Percentiles rank a stretch among this genome's conserved stretches.
These are phyloP conservation scores for Cicer judaicum DNA, from an alignment of 306 rosid genomes.

Conservation along the genomic window DNA sequence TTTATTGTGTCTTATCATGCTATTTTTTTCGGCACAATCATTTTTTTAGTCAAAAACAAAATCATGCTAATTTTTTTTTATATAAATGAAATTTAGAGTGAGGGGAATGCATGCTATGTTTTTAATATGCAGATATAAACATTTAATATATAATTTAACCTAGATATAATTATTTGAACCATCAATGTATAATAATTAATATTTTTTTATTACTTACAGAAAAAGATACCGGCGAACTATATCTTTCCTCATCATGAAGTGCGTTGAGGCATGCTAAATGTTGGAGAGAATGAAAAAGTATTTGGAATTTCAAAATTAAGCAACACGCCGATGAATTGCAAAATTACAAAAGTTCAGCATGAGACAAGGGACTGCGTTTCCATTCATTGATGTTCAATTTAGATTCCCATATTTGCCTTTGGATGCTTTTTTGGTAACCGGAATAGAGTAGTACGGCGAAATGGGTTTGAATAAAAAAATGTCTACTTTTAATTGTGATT, in stretches of 20 bases:
- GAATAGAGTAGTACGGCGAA: conserved; percentile 3
- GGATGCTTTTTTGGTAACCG: conserved; percentile 17
- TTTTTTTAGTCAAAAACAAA: no score
- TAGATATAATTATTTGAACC: no score
- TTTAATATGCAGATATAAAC: no score
- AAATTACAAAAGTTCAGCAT: not conserved
- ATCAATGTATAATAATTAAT: no score
- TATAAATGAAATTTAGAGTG: no score
- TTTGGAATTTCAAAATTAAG: not conserved
- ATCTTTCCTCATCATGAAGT: not conserved
- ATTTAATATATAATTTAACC: no score
- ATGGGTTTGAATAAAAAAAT: not conserved
- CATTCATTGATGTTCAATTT: conserved; percentile 20
- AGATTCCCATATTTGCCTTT: conserved; percentile 11
- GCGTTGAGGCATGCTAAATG: conserved; percentile 14
- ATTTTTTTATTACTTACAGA: not conserved
- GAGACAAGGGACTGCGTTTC: conserved; percentile 9
- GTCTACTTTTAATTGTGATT: not conserved
- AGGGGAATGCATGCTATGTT: no score
- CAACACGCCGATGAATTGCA: not conserved
- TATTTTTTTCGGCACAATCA: no score
- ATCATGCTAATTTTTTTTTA: no score
- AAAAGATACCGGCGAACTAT: not conserved
- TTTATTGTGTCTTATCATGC: no score
- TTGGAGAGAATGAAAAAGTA: not conserved